A percentile compares a stretch with the other conserved stretches of the same genome.
These are phyloP conservation scores for Knufia petricola DNA, from an alignment of 2,329 filamentous ascomycete species.

Conservation along the genomic window DNA sequence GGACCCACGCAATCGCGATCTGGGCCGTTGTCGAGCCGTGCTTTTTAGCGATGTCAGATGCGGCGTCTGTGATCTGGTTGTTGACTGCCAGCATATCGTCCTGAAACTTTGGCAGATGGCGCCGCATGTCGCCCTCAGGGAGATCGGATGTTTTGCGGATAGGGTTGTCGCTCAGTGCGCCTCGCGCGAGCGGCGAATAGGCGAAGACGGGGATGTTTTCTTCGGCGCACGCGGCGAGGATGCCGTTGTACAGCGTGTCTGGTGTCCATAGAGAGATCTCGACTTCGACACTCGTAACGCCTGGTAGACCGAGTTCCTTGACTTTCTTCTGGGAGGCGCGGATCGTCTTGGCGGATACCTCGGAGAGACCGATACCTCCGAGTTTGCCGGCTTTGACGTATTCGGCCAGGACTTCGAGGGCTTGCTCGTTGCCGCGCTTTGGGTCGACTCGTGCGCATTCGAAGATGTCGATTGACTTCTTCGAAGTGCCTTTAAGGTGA, in stretches of 20 bases:
- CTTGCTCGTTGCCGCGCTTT: conserved; percentile 41
- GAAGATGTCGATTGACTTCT: conserved; percentile 51
- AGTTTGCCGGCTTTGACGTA: conserved; percentile 34
- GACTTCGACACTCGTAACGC: conserved; percentile 49
- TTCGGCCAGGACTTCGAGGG: conserved; percentile 30
- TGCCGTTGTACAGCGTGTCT: conserved; percentile 48
- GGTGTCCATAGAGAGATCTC: conserved; percentile 51
- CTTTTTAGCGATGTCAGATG: conserved; percentile 36
- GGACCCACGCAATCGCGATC: conserved; percentile 42
- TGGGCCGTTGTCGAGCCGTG: conserved; percentile 39
- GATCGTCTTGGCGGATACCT: conserved; percentile 38
- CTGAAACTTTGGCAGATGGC: conserved; percentile 39
- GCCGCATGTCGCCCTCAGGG: conserved; percentile 38
- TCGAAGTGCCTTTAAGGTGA: conserved; percentile 42
- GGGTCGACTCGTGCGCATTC: conserved; percentile 49
- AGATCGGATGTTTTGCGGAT: conserved; percentile 40
- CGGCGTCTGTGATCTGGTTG: conserved; percentile 38
- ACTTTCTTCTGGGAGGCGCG: conserved; percentile 26
- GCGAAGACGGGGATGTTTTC: conserved; percentile 49
- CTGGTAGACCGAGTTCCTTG: background rate
- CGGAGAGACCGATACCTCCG: conserved; percentile 35
- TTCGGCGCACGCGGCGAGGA: conserved; percentile 47
- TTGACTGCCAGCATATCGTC: conserved; percentile 43
- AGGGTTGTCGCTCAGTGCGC: conserved; percentile 42
- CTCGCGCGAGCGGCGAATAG: conserved; percentile 51